phyloP scores from a whole-genome alignment of 1,139 yeast genomes.

The Petasospora rhodanensis region DNA sequence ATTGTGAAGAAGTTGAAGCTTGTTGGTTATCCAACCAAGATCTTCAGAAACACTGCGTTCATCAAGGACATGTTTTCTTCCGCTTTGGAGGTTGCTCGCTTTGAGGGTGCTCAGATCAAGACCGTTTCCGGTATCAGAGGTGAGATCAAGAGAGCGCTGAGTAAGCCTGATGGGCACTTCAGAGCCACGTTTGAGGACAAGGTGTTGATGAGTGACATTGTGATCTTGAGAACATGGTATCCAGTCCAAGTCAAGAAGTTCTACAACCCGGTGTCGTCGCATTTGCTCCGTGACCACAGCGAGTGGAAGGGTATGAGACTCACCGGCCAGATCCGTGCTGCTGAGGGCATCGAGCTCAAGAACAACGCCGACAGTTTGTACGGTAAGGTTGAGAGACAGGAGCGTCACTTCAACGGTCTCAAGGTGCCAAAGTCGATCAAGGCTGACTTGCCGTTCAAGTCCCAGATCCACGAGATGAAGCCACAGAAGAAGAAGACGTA shows the following conservation, averaged over 20 bases:
- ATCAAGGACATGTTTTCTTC: constrained; percentile 94
- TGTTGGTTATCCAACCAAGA: constrained; percentile 91
- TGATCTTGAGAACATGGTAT: constrained; percentile 93
- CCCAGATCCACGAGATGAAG: constrained; percentile 84
- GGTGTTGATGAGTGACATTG: constrained; percentile 80
- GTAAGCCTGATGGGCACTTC: constrained; percentile 94
- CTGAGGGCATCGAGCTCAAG: constrained; percentile 61
- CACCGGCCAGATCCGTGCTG: constrained; percentile 91
- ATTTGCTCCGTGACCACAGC: constrained; percentile 65
- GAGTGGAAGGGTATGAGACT: constrained; percentile 97
- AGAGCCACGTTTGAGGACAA: constrained; percentile 99
- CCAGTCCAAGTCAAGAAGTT: constrained; percentile 87
- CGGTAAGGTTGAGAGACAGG: constrained; percentile 78
- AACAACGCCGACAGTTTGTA: constrained; percentile 63
- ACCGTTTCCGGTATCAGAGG: constrained; percentile 98
- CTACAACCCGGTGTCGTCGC: constrained; percentile 94
- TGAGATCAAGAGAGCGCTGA: constrained; percentile 90
- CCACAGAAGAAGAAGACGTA: constrained; percentile 84
- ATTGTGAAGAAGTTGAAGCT: constrained; percentile 93
- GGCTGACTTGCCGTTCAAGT: constrained; percentile 79
- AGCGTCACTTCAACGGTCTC: constrained; percentile 81
- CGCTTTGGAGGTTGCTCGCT: constrained; percentile 91
- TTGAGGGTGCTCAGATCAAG: constrained; percentile 95
- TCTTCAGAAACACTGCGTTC: constrained; percentile 94
- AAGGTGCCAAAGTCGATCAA: constrained; percentile 79